phyloP scores from a whole-genome alignment of 2,329 filamentous ascomycete species.

The Lachnellula suecica region DNA sequence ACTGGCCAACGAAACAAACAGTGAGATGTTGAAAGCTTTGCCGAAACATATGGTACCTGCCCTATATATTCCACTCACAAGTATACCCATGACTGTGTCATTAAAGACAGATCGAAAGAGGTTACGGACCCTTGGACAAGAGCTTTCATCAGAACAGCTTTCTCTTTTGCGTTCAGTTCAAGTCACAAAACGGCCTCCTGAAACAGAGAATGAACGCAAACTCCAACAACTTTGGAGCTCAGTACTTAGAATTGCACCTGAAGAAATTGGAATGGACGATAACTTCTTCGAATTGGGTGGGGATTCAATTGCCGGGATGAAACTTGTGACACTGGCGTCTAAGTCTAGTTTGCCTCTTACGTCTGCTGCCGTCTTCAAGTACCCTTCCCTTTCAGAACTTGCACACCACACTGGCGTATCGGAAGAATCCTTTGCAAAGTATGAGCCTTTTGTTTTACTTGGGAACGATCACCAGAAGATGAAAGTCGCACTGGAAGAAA shows the following conservation, averaged over 20 bases:
- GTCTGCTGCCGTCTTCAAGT: neutral
- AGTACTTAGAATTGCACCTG: neutral
- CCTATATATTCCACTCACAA: neutral
- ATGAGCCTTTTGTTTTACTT: neutral
- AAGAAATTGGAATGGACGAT: neutral
- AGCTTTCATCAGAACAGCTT: neutral
- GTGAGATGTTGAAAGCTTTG: neutral
- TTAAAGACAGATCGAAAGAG: neutral
- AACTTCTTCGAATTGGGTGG: neutral
- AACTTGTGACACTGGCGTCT: neutral
- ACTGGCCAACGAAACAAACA: neutral
- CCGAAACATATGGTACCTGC: neutral
- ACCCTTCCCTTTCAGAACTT: neutral
- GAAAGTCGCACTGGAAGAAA: neutral
- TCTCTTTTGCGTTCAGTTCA: neutral
- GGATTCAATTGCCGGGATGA: neutral
- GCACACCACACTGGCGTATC: neutral
- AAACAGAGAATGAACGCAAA: neutral
- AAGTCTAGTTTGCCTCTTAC: neutral
- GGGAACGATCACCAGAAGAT: neutral
- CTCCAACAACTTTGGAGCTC: neutral
- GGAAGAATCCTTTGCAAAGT: neutral
- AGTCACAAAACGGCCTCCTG: neutral
- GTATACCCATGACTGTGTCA: neutral
- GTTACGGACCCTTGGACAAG: neutral